phyloP scores from a whole-genome alignment of 2,329 filamentous ascomycete species.

The Cytospora paraplurivora region DNA sequence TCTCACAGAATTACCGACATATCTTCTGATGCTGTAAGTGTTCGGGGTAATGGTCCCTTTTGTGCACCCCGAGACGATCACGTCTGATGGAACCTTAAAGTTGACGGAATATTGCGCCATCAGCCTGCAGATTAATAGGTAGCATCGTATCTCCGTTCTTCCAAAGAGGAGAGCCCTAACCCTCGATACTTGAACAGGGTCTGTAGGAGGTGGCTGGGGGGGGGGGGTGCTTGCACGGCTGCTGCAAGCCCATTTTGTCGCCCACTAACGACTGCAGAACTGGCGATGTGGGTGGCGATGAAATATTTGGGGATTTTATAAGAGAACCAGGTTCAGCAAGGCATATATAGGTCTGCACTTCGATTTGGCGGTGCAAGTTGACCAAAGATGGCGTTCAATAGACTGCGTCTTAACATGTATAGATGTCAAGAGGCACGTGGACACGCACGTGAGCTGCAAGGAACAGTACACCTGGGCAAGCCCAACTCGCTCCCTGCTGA shows the following conservation, averaged over 20 bases:
- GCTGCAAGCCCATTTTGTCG: not conserved
- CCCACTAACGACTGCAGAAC: not conserved
- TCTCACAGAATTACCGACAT: no score
- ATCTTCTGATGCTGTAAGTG: no score
- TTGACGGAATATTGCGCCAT: not conserved
- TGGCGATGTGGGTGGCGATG: not conserved
- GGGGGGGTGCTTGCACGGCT: not conserved
- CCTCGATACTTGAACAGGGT: not conserved
- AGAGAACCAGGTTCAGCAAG: no score
- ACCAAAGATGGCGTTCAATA: not conserved
- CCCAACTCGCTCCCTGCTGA: no score
- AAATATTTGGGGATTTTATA: no score
- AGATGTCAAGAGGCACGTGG: conserved; percentile 4
- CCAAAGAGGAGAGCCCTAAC: not conserved
- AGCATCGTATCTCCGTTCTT: not conserved
- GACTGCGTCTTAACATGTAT: not conserved
- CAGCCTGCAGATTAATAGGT: not conserved
- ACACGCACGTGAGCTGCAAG: conserved; percentile 14
- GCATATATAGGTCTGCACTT: no score
- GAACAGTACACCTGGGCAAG: not conserved
- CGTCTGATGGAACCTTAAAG: not conserved
- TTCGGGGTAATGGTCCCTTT: no score
- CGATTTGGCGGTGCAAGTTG: no score
- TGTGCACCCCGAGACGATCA: no score
- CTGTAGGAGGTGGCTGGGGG: not conserved